phyloP scores from a whole-genome alignment of 176 grass and related monocot genomes.

The Coix lacrymajobi region DNA sequence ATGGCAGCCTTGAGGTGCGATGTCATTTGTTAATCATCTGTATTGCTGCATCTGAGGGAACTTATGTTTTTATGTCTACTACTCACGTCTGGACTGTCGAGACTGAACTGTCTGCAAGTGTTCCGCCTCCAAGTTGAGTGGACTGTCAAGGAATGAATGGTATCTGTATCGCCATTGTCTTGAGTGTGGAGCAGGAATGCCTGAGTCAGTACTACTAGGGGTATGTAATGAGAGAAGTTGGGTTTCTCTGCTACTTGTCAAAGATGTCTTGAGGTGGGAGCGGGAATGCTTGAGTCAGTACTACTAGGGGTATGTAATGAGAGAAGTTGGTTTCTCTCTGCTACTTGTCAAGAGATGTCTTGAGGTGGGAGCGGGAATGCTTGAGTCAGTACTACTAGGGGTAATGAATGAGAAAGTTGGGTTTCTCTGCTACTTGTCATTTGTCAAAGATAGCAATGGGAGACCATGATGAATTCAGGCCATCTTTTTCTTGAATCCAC shows the following conservation, averaged over 20 bases:
- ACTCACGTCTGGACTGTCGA: background rate
- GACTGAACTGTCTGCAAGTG: background rate
- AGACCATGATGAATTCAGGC: background rate
- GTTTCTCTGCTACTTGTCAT: background rate
- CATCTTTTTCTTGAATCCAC: background rate
- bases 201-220: no score
- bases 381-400: background rate
- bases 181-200: background rate
- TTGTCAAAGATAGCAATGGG: background rate
- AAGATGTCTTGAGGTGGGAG: background rate
- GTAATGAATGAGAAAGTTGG: background rate
- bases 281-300: background rate
- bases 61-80: background rate
- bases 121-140: background rate
- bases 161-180: background rate
- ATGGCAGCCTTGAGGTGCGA: conserved; percentile 34
- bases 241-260: background rate
- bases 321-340: background rate
- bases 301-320: background rate
- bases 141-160: background rate
- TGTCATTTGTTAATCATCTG: background rate
- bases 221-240: no score
- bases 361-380: background rate
- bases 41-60: background rate
- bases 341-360: background rate